Evolutionary conservation across 805 yeast genomes (phyloP), one percentile per base, ranked within the genome.

Genomic region (Sugiyamaella americana): DNA sequence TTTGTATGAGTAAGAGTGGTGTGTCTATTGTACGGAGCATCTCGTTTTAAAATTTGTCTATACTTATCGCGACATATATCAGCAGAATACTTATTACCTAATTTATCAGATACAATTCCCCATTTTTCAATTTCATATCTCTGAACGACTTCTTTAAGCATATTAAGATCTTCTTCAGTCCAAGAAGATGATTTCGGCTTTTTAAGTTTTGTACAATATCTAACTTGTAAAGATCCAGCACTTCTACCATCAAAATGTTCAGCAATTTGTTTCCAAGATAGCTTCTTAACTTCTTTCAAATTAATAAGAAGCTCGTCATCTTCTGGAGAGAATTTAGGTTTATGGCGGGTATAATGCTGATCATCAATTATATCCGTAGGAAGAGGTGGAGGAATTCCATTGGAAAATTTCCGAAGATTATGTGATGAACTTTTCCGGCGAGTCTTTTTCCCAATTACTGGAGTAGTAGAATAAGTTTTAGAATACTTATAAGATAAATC

Each of bases 221-320:
- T 57, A 20, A 84, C 85, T 65, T 84, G 93, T 51, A 91, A 82
- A 1, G 91, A 88, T 56, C 84, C 86, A 18, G 91, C 85, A 1
- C 93, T 83, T 58, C 95, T 69, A 58, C 81, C 81, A 24, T 76
- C 72, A 61, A 85, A 84, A 57, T 81, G 82, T 37, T 79, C 72
- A 1, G 89, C 79, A 38, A 85, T 84, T 53, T 84, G 87, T 59
- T 84, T 76, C 95, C 95, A 85, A 0, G 93, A 88, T 55, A 84
- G 68, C 58, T 80, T 81, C 59, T 79, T 82, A 41, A 77, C 76
- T 60, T 84, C 91, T 59, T 85, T 84, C 56, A 85, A 70, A 38
- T 51, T 47, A 20, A 60, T 48, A 16, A 61, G 49, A 20, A 53
- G 50, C 11, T 44, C 49, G 47, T 61, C 65, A 30, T 61, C 65